Evolutionary conservation across 331 rosid species (phyloP), one percentile per base, ranked within the genome.

Genomic region (Ulmus americana): DNA sequence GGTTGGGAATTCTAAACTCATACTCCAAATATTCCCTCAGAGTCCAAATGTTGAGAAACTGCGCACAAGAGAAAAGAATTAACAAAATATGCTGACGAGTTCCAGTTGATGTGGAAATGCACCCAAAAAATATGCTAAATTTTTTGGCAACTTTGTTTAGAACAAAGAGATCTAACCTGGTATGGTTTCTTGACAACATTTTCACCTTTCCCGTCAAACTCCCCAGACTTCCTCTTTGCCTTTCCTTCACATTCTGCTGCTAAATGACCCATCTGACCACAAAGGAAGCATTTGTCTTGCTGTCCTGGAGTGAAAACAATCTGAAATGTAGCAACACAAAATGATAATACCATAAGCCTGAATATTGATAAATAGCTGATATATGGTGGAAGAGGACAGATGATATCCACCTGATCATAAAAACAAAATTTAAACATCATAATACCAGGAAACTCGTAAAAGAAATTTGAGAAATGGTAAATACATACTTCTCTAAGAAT

Each of bases 41-140:
- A 51, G 84, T 90, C 99, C 99, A 94, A 41, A 94, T 94, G 78
- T 94, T 79, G 60, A 94, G 87, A 74, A 94, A 94, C 99, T 94
- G 80, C 84, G 42, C 42, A 60, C 38, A 68, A 56, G 42, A 15
- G 18, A 35, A 56, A 28, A 0, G 4, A 55, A 10, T 10, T 28
- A 16, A 52, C 35, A 28, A 42, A 39, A 16, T 10, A 35, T 59
- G 5, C 20, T 41, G n/a, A 3, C 16, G 22, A 15, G 10, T 12
- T 11, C 16, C 20, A 61, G 10, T 20, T 0, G 1, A 45, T 1
- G 11, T 44, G 48, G 48, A 10, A 43, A n/a, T 60, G 22, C 22
- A 20, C 22, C 62, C 62, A 39, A 10, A 38, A 20, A 20, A 20
- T 20, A 20, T 20, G 22, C 22, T 20, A 20, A 20, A 20, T 20